Percentiles rank a stretch among this genome's conserved stretches.
phyloP scores from a whole-genome alignment of 768 basidiomycete genomes.

The Auricularia heimuer region DNA sequence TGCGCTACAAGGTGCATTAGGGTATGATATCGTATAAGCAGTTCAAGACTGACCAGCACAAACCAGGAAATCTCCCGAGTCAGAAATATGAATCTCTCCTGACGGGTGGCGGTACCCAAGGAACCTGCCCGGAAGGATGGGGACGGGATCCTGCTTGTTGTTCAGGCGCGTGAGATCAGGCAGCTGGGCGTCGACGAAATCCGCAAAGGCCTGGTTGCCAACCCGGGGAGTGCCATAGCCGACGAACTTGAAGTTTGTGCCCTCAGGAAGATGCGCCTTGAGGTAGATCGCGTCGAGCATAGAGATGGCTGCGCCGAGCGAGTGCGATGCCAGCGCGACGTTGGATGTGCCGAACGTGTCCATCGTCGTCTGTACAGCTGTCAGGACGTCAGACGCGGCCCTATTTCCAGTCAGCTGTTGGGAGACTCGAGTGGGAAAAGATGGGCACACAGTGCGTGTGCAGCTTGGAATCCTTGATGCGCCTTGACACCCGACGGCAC shows the following conservation, averaged over 20 bases:
- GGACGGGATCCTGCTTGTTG: constrained; percentile 14
- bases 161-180: constrained; percentile 5
- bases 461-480: constrained; percentile 35
- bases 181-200: constrained; percentile 7
- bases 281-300: constrained; percentile 45
- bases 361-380: constrained; percentile 30
- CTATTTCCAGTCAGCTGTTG: constrained; percentile 15
- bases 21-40: not conserved
- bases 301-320: constrained; percentile 37
- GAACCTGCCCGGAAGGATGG: constrained; percentile 16
- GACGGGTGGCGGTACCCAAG: constrained; percentile 23
- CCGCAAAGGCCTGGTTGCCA: constrained; percentile 1
- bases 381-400: constrained; percentile 29
- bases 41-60: constrained; percentile 36
- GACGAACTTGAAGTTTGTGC: constrained; percentile 27
- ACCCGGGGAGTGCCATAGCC: constrained; percentile 39
- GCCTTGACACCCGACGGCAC: constrained; percentile 29
- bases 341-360: constrained; percentile 22
- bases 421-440: not conserved
- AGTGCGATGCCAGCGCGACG: constrained; percentile 6
- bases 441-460: constrained; percentile 22
- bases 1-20: not conserved
- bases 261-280: constrained; percentile 35
- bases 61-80: constrained; percentile 36
- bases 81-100: constrained; percentile 25